phyloP scores from a whole-genome alignment of 495 filamentous ascomycete genomes.

The Amorphotheca resinae region DNA sequence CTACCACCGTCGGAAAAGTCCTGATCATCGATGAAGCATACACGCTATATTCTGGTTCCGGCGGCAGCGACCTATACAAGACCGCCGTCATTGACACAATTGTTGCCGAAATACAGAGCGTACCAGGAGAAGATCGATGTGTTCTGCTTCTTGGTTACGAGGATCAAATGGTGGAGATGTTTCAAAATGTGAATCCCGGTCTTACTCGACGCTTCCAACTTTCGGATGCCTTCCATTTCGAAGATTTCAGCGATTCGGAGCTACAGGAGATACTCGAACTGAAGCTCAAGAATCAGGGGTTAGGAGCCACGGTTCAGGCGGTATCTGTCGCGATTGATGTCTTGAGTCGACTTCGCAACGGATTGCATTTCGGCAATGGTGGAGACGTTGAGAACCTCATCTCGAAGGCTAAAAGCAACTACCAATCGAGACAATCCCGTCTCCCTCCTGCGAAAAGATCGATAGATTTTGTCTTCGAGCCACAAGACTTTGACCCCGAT shows the following conservation, averaged over 20 bases:
- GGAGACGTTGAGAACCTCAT: slow-evolving; percentile 32
- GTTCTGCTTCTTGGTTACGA: slow-evolving; percentile 69
- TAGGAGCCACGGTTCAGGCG: slow-evolving; percentile 31
- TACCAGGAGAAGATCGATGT: slow-evolving; percentile 65
- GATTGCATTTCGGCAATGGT: slow-evolving; percentile 42
- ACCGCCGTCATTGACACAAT: slow-evolving; percentile 63
- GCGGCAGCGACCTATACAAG: slow-evolving; percentile 40
- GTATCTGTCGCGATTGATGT: slow-evolving; percentile 28
- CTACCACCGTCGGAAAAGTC: slow-evolving; percentile 54
- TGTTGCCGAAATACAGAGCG: slow-evolving; percentile 71
- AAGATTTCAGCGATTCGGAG: slow-evolving; percentile 52
- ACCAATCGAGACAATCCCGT: slow-evolving; percentile 13
- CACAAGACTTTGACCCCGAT: slow-evolving; percentile 56
- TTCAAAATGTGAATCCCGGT: slow-evolving; percentile 69
- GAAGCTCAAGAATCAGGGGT: slow-evolving; percentile 37
- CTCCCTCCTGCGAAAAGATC: not conserved
- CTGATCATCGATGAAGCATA: slow-evolving; percentile 72
- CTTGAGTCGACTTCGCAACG: slow-evolving; percentile 30
- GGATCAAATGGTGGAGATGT: slow-evolving; percentile 66
- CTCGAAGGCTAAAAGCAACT: slow-evolving; percentile 15
- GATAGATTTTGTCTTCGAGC: slow-evolving; percentile 31
- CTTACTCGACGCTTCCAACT: slow-evolving; percentile 57
- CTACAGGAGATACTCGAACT: slow-evolving; percentile 44
- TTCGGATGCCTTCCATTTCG: slow-evolving; percentile 51
- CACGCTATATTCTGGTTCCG: slow-evolving; percentile 27